These are phyloP conservation scores for Metrosideros polymorpha DNA, from an alignment of 441 rosid genomes.

Conservation along the genomic window DNA sequence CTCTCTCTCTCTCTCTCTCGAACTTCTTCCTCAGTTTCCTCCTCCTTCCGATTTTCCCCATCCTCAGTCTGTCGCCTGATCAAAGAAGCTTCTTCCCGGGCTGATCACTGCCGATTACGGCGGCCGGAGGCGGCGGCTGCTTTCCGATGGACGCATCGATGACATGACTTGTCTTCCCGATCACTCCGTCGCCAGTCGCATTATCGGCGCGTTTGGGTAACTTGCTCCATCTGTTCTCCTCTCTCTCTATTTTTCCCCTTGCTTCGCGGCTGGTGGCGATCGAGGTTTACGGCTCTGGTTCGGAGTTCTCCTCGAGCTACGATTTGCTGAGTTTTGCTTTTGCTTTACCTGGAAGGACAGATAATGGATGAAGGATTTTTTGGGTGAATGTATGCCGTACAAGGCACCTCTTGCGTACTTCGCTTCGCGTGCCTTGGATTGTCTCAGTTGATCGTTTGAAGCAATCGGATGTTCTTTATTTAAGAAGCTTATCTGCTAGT, in stretches of 20 bases:
- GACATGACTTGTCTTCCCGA: not conserved
- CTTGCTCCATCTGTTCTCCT: not conserved
- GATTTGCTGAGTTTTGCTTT: not conserved
- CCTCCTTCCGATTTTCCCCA: not conserved
- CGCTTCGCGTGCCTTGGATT: not conserved
- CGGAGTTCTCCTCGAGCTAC: not conserved
- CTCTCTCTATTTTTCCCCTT: not conserved
- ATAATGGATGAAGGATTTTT: constrained; percentile 3
- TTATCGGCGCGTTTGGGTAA: not conserved
- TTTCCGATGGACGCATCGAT: not conserved
- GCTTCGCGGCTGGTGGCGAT: not conserved
- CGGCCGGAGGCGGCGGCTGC: not conserved
- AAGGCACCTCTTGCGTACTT: constrained; percentile 12
- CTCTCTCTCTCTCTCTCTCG: not conserved
- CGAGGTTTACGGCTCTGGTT: not conserved
- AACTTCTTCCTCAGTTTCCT: not conserved
- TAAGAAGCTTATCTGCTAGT: not conserved
- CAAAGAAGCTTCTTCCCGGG: not conserved
- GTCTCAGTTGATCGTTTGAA: constrained; percentile 3
- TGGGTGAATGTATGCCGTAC: constrained; percentile 34
- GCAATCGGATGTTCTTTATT: not conserved
- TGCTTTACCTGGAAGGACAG: not conserved
- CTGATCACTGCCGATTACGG: not conserved
- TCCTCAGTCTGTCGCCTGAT: not conserved
- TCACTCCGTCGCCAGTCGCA: not conserved